Evolutionary conservation across 768 basidiomycete genomes (phyloP), one percentile per base, ranked within the genome.

Genomic region (Amanita rubescens): DNA sequence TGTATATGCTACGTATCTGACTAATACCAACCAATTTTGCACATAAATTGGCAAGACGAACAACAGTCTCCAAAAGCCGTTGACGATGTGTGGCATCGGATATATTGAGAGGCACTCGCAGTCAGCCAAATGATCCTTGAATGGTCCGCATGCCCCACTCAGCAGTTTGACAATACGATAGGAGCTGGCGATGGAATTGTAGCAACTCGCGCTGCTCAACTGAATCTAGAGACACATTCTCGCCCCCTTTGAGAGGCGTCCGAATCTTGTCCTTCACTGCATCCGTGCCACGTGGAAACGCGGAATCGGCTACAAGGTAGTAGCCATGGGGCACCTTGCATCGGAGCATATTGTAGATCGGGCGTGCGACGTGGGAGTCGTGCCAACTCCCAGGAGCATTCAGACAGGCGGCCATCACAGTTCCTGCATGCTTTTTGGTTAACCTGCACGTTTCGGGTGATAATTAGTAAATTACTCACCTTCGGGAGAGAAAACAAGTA

Each of bases 311-410:
- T 10, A 74, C 66, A 9, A 77, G 57, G 58, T 71, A 78, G 56
- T 60, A 78, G 1, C 71, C 71, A 1, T 69, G 64, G 0, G 74
- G 76, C 19, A 70, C 75, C 2, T 59, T 1, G 50, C 61, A n/a
- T 0, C 50, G 57, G 0, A 75, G 61, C 30, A 65, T 66, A 6
- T 70, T 49, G 55, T 72, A 77, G 11, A 79, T 70, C 1, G 63
- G 66, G 3, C 57, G 59, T 1, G 75, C 72, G 54, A 78, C 67
- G 20, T 59, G 64, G 6, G 73, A 65, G 55, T 79, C 72, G 59
- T 78, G 78, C 76, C 75, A 79, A 57, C 75, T 77, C 9, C 75
- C 73, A 0, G 75, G 75, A 0, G 68, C 64, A 62, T 77, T 77
- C 12, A 71, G 44, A 8, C 58, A 60, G 7, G 59, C 62, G 60